phyloP scores from a whole-genome alignment of 2,329 filamentous ascomycete species.

The Fusarium algeriense region DNA sequence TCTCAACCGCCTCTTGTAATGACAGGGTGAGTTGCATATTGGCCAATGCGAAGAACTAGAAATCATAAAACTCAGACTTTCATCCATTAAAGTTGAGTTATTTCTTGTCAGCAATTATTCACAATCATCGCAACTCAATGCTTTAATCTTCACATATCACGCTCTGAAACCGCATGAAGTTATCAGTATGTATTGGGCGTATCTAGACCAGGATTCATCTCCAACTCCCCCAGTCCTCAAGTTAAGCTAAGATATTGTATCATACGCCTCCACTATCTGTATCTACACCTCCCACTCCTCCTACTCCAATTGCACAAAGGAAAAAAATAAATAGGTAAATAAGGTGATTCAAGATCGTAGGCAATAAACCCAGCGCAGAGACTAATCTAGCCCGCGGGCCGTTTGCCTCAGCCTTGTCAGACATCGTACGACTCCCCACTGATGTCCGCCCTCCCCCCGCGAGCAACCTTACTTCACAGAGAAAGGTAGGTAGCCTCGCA shows the following conservation, averaged over 20 bases:
- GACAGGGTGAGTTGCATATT: background rate
- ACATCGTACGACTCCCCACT: constrained; percentile 48
- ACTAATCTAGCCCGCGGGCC: constrained; percentile 40
- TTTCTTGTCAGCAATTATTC: too few species aligned
- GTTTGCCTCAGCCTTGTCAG: constrained; percentile 46
- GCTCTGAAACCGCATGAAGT: constrained; percentile 8
- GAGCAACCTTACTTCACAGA: constrained; percentile 37
- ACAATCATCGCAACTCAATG: accelerated
- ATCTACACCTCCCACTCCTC: constrained; percentile 37
- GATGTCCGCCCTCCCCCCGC: constrained; percentile 39
- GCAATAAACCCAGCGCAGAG: constrained; percentile 3
- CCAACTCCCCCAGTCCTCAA: constrained; percentile 22
- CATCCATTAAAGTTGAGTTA: background rate
- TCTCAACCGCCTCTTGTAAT: constrained; percentile 20
- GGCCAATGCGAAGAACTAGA: background rate
- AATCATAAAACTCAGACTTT: background rate
- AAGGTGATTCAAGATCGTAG: constrained; percentile 25
- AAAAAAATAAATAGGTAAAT: constrained; percentile 24
- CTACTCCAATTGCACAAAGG: constrained; percentile 45
- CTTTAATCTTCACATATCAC: background rate
- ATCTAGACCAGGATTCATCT: constrained; percentile 24
- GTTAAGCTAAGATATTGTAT: constrained; percentile 30
- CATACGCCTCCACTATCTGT: constrained; percentile 39
- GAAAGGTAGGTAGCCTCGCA: constrained; percentile 47
- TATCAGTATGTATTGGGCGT: constrained; percentile 35